Percentiles rank a stretch among this genome's conserved stretches.
phyloP scores from a whole-genome alignment of 176 grass and related monocot species.

The Bothriochloa decipiens region DNA sequence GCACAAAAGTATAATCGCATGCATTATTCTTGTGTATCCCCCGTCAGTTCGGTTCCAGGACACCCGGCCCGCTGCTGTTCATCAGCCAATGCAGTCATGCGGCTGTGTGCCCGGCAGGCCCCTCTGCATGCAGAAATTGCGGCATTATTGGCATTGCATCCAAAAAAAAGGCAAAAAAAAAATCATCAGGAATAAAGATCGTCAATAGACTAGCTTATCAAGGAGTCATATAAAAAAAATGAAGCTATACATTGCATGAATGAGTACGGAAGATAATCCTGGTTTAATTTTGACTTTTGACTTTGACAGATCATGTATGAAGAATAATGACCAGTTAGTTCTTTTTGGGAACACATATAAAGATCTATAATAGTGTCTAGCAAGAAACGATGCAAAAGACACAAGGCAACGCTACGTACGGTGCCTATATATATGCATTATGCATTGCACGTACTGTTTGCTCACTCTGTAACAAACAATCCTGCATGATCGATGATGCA shows the following conservation, averaged over 20 bases:
- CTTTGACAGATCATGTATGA: not conserved
- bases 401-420: too few relatives aligned
- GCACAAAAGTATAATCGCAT: not conserved
- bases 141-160: not conserved
- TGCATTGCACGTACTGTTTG: not conserved
- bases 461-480: not conserved
- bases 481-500: not conserved
- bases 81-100: not conserved
- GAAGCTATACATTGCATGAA: not conserved
- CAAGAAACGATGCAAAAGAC: not conserved
- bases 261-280: not conserved
- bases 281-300: not conserved
- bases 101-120: not conserved
- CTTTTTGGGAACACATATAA: too few relatives aligned
- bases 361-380: too few relatives aligned
- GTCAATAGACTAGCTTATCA: not conserved
- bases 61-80: too few relatives aligned
- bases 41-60: not conserved
- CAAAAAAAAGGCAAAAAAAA: not conserved
- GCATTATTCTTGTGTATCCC: not conserved
- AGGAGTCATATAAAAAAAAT: not conserved
- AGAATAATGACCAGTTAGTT: not conserved
- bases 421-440: not conserved
- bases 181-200: not conserved
- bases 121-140: not conserved